Evolutionary conservation across 192 early-diverging fungal genomes (phyloP).

Genomic region (Globomyces pollinis-pini): DNA sequence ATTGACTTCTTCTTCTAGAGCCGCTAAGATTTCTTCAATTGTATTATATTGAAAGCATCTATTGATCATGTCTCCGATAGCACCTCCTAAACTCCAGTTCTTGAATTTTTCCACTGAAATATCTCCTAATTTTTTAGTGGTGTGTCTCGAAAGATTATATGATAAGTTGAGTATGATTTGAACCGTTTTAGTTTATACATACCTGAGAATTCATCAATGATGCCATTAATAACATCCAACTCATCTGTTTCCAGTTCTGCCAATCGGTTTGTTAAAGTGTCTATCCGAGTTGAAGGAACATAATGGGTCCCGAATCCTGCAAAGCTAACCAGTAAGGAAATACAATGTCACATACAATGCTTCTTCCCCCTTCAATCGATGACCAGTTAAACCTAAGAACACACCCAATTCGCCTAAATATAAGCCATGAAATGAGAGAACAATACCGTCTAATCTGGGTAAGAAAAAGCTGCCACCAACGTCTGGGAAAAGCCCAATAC

Average conservation of each 20-base stretch:
- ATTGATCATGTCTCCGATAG: constrained; percentile 62
- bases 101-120: constrained; percentile 16
- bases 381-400: constrained; percentile 85
- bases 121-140: not conserved
- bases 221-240: constrained; percentile 69
- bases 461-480: constrained; percentile 94
- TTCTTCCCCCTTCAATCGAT: constrained; percentile 70
- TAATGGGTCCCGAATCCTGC: constrained; percentile 96
- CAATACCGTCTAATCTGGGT: constrained; percentile 89
- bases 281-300: constrained; percentile 78
- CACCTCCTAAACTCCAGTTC: constrained; percentile 41
- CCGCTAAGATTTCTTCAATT: constrained; percentile 74
- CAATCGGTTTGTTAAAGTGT: constrained; percentile 70
- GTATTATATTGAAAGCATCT: constrained; percentile 74
- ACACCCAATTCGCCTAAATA: constrained; percentile 83
- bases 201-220: constrained; percentile 90
- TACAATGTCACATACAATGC: too few species aligned
- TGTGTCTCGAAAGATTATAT: not conserved
- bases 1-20: constrained; percentile 61
- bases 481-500: constrained; percentile 95
- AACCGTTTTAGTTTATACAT: not conserved
- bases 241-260: constrained; percentile 71
- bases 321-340: too few species aligned
- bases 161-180: not conserved
- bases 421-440: too few species aligned